Percentiles rank a stretch among this genome's conserved stretches.
These are phyloP conservation scores for Penicillium griseofulvum DNA, from an alignment of 2,329 filamentous ascomycete genomes.

Conservation along the genomic window DNA sequence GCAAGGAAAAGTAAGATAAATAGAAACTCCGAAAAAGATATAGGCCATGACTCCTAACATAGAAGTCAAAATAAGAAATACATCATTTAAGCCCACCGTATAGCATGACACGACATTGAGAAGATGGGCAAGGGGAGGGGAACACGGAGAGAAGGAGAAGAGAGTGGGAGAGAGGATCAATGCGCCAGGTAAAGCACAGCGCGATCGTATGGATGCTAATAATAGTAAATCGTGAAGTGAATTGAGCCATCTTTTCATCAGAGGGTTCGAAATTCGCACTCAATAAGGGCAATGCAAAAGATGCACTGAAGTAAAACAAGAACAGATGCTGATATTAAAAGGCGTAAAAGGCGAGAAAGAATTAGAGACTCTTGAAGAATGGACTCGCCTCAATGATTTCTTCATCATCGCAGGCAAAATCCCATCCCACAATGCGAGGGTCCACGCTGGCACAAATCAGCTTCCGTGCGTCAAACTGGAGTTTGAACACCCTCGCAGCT, in stretches of 20 bases:
- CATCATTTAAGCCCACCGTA: conserved; percentile 1
- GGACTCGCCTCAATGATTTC: conserved; percentile 74
- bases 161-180: background rate
- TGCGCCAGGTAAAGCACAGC: background rate
- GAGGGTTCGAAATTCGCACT: background rate
- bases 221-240: background rate
- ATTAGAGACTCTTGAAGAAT: conserved; percentile 63
- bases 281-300: background rate
- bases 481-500: conserved; percentile 78
- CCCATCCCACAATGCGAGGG: conserved; percentile 90
- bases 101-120: background rate
- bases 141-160: background rate
- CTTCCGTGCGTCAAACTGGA: conserved; percentile 90
- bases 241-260: background rate
- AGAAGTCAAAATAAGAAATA: background rate
- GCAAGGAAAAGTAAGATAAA: background rate
- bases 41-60: background rate
- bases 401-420: conserved; percentile 84
- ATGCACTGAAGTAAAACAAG: background rate
- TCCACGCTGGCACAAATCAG: conserved; percentile 96
- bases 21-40: background rate
- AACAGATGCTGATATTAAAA: background rate
- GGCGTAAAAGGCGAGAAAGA: background rate
- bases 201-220: conserved; percentile 1
- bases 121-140: background rate